Percentiles rank a stretch among this genome's conserved stretches.
These are phyloP conservation scores for Leishmania amazonensis DNA, from an alignment of 208 protist genomes.

Conservation along the genomic window DNA sequence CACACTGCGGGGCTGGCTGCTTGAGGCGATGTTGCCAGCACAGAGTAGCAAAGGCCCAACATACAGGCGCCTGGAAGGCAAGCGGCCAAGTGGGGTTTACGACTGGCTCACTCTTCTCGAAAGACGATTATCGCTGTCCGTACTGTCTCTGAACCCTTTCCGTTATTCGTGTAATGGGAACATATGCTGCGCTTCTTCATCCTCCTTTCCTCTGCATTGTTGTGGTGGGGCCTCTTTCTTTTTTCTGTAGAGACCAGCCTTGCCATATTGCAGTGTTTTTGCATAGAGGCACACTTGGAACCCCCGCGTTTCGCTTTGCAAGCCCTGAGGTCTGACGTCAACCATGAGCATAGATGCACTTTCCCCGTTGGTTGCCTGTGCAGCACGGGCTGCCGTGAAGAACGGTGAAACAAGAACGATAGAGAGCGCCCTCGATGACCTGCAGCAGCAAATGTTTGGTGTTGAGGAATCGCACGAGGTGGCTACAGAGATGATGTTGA, in stretches of 20 bases:
- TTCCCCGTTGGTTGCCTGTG: conserved; percentile 7
- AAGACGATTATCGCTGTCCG: not conserved
- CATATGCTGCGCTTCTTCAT: conserved; percentile 4
- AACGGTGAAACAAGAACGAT: conserved; percentile 5
- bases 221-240: conserved; percentile 8
- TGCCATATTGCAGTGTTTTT: conserved; percentile 8
- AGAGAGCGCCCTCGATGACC: conserved; percentile 13
- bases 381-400: conserved; percentile 12
- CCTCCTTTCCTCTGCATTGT: not conserved
- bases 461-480: not conserved
- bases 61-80: not conserved
- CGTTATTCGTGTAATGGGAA: not conserved
- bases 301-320: not conserved
- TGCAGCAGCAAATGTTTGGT: conserved; percentile 23
- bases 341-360: conserved; percentile 20
- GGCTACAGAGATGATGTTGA: not conserved
- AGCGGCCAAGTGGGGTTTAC: not conserved
- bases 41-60: not conserved
- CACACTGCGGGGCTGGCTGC: not conserved
- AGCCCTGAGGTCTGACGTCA: not conserved
- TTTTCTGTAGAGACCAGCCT: not conserved
- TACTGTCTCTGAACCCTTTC: not conserved
- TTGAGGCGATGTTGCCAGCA: not conserved
- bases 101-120: not conserved
- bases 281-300: conserved; percentile 1